These are phyloP conservation scores for Skeletonema marinoi DNA, from an alignment of 108 stramenopile genomes.

Conservation along the genomic window DNA sequence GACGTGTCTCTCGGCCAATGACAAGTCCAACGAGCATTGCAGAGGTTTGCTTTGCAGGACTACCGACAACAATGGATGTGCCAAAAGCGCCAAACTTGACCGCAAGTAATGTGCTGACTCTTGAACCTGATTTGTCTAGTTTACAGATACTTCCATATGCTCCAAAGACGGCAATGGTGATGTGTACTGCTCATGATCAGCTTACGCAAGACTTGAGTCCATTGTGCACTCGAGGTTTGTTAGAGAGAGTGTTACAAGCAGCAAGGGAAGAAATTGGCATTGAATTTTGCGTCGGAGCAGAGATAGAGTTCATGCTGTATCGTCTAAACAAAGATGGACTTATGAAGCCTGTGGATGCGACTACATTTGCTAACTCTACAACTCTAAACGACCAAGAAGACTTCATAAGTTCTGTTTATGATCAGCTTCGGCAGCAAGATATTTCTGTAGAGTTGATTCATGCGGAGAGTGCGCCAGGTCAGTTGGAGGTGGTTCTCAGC, in stretches of 20 bases:
- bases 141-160: slow-evolving; percentile 76
- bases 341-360: slow-evolving; percentile 54
- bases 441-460: slow-evolving; percentile 74
- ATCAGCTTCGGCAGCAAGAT: slow-evolving; percentile 67
- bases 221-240: slow-evolving; percentile 71
- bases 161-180: slow-evolving; percentile 68
- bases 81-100: slow-evolving; percentile 58
- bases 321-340: slow-evolving; percentile 26
- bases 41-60: slow-evolving; percentile 66
- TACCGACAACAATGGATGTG: slow-evolving; percentile 60
- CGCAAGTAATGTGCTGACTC: slow-evolving; percentile 53
- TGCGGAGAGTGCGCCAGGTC: slow-evolving; percentile 77
- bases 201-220: slow-evolving; percentile 55
- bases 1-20: slow-evolving; percentile 7
- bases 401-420: slow-evolving; percentile 63
- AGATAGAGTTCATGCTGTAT: slow-evolving; percentile 72
- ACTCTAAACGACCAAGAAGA: slow-evolving; percentile 80
- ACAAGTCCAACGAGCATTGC: slow-evolving; percentile 60
- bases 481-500: slow-evolving; percentile 77
- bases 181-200: slow-evolving; percentile 67
- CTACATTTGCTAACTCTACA: slow-evolving; percentile 62
- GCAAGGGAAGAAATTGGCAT: slow-evolving; percentile 51
- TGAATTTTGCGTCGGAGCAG: slow-evolving; percentile 74
- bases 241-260: slow-evolving; percentile 52
- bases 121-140: slow-evolving; percentile 66